A percentile compares a stretch with the other conserved stretches of the same genome.
These are phyloP conservation scores for Pichia membranifaciens DNA, from an alignment of 805 yeast genomes.

Conservation along the genomic window DNA sequence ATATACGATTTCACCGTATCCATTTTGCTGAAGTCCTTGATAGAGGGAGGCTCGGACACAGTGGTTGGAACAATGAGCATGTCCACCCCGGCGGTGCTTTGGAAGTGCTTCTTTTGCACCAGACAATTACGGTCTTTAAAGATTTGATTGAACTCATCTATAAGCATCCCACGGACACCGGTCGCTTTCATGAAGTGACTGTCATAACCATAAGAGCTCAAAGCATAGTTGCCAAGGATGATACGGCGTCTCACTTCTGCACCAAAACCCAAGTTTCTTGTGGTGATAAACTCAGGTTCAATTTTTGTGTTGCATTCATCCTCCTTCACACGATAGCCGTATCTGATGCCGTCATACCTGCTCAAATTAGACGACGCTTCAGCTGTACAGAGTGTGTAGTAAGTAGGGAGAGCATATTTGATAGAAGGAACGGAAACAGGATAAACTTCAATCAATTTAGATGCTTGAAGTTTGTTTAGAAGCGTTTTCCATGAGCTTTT, in stretches of 20 bases:
- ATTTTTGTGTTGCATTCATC: conserved; percentile 21
- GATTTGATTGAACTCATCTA: conserved; percentile 57
- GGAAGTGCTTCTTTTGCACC: conserved; percentile 9
- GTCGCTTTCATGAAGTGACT: conserved; percentile 78
- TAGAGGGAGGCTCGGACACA: conserved; percentile 34
- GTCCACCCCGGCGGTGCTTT: conserved; percentile 47
- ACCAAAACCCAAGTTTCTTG: conserved; percentile 69
- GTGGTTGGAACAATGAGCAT: conserved; percentile 72
- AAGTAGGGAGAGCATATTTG: conserved; percentile 63
- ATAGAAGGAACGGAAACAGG: conserved; percentile 70
- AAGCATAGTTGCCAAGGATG: conserved; percentile 76
- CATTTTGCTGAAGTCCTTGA: conserved; percentile 16
- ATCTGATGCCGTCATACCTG: conserved; percentile 85
- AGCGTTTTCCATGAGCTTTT: conserved; percentile 42
- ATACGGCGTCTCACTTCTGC: conserved; percentile 79
- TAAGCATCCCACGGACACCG: conserved; percentile 52
- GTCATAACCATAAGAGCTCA: conserved; percentile 66
- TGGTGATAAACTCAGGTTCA: conserved; percentile 39
- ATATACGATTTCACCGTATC: conserved; percentile 56
- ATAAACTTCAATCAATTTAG: conserved; percentile 48
- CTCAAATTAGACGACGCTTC: conserved; percentile 93
- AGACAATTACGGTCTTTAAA: conserved; percentile 50
- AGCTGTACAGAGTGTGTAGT: conserved; percentile 83
- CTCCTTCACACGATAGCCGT: conserved; percentile 50
- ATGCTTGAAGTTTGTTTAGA: conserved; percentile 37